These are phyloP conservation scores for Panicum hallii DNA, from an alignment of 202 grass and related monocot genomes.

Conservation along the genomic window DNA sequence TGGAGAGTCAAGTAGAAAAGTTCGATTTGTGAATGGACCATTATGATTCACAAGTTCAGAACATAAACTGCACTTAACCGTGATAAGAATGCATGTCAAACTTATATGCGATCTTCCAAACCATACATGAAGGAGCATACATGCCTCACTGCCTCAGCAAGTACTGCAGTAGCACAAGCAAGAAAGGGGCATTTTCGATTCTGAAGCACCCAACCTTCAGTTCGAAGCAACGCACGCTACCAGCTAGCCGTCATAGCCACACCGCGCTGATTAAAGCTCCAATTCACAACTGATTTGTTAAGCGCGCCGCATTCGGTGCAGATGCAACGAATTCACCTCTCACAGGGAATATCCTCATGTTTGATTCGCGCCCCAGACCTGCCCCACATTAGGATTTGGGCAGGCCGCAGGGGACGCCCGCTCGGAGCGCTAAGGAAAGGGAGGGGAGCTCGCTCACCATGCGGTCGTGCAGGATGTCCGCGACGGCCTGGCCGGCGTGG, in stretches of 20 bases:
- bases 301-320: background rate
- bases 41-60: constrained; percentile 17
- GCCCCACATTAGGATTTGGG: constrained; percentile 18
- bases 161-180: background rate
- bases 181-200: background rate
- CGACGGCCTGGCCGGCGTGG: constrained; percentile 94
- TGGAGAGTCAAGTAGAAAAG: constrained; percentile 9
- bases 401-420: background rate
- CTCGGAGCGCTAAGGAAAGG: background rate
- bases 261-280: background rate
- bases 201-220: constrained; percentile 24
- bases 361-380: background rate
- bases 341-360: background rate
- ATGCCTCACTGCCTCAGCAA: background rate
- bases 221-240: constrained; percentile 13
- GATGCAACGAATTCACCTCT: constrained; percentile 6
- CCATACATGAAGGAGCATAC: background rate
- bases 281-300: background rate
- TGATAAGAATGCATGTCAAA: constrained; percentile 15
- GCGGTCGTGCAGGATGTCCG: constrained; percentile 86
- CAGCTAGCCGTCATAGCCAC: background rate
- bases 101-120: background rate
- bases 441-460: constrained; percentile 52
- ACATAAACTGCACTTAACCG: background rate
- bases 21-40: background rate